Base-by-base conservation (phyloP, 306 rosid species). In the Rubus idaeus region DNA sequence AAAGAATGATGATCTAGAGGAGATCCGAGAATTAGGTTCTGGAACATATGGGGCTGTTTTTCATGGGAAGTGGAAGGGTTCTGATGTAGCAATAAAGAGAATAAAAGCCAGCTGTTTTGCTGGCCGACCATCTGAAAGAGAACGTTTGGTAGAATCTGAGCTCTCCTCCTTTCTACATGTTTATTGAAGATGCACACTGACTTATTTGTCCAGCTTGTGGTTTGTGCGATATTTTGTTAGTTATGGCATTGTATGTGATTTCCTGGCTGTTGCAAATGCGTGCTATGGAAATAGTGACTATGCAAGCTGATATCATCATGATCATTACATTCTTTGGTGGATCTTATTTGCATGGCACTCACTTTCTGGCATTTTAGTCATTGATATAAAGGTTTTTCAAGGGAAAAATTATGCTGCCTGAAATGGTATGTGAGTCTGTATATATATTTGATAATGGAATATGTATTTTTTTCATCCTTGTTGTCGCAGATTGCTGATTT, bases 61-160 rank as follows among this genome's bases (percentile, higher is more conserved):
- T 87, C 98, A 96, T 78, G 99, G 99, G 76, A 96, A 96, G 85
- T 96, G 99, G 99, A 91, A 85, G 85, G 99, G 99, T 72, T 93
- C 99, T 81, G 97, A 96, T 70, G 96, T 96, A 50, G 99, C 99
- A 63, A 85, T 96, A 73, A 96, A 96, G 90, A 91, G 97, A 83
- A 96, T 96, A 72, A 96, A 96, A 77, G 93, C 98, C 63, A 96
- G 99, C 82, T 96, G 99, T 85, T 96, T 96, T 87, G 80, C 98
- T 26, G 98, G 98, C 84, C 91, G 93, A 74, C 99, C 99, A 10
- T 91, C 91, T 0, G 99, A 96, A 90, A 91, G 99, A 81, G 94
- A 91, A 73, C 93, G 97, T 74, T 71, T 96, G 99, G 99, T 96
- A 96, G 67, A 66, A 42, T 79, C 77, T 77, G 76, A 45, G 68